Evolutionary conservation across 2,329 filamentous ascomycete genomes (phyloP).

Genomic region (Colletotrichum eremochloae): DNA sequence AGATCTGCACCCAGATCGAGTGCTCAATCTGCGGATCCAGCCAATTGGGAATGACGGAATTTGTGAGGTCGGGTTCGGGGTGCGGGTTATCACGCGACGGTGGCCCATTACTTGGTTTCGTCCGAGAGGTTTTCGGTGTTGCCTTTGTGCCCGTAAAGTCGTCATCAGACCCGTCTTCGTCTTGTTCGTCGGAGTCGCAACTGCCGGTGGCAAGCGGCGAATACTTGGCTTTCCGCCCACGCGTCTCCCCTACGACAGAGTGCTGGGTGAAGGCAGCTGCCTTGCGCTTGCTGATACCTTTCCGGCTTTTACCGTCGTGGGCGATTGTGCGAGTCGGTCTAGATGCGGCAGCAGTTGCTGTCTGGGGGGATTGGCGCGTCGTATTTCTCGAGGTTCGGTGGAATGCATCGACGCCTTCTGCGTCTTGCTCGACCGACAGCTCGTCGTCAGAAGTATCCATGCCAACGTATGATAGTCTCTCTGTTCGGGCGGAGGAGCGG

Average conservation of each 20-base stretch:
- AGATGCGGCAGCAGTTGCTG: not conserved
- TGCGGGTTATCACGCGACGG: not conserved
- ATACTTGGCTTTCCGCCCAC: not conserved
- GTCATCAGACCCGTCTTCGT: not conserved
- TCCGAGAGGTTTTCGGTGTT: not conserved
- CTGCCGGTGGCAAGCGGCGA: not conserved
- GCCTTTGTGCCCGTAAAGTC: not conserved
- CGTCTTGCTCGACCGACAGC: constrained; percentile 1
- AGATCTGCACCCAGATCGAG: constrained; percentile 77
- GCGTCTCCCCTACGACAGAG: not conserved
- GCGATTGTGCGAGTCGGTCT: constrained; percentile 2
- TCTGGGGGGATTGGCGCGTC: not conserved
- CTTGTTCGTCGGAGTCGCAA: constrained; percentile 17
- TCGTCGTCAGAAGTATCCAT: constrained; percentile 26
- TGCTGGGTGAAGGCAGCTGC: not conserved
- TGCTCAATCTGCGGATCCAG: constrained; percentile 71
- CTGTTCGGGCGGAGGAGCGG: constrained; percentile 18
- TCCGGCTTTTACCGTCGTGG: not conserved
- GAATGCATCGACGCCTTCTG: constrained; percentile 13
- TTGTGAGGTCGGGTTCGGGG: not conserved
- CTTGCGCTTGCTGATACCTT: not conserved
- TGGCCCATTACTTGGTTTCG: constrained; percentile 9
- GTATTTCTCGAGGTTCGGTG: not conserved
- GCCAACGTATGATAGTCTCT: constrained; percentile 13
- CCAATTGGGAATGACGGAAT: constrained; percentile 65